phyloP scores from a whole-genome alignment of 192 early-diverging fungal species.

The Coemansia sp. region DNA sequence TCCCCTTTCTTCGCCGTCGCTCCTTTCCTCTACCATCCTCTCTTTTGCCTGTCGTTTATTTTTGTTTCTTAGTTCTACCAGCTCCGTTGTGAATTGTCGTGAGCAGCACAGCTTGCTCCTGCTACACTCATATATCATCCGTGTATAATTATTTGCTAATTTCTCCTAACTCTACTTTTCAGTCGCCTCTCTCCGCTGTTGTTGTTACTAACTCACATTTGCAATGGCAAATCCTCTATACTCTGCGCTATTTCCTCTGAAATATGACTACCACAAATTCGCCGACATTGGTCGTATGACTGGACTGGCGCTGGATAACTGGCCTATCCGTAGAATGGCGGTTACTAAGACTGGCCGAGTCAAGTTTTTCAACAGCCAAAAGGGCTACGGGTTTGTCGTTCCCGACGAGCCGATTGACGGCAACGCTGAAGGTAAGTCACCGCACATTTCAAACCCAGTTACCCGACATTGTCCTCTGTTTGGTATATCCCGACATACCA shows the following conservation, averaged over 20 bases:
- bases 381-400: constrained; percentile 91
- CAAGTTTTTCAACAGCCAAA: constrained; percentile 88
- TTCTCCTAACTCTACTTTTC: background rate
- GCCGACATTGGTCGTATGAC: background rate
- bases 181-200: background rate
- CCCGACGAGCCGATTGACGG: constrained; percentile 65
- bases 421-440: constrained; percentile 74
- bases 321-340: constrained; percentile 29
- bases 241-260: background rate
- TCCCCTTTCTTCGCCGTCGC: background rate
- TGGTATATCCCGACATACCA: constrained; percentile 3
- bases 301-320: constrained; percentile 1
- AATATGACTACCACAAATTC: background rate
- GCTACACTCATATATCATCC: too few relatives aligned
- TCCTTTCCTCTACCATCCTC: constrained; percentile 3
- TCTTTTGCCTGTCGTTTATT: background rate
- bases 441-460: background rate
- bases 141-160: too few relatives aligned
- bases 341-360: constrained; percentile 51
- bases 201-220: background rate
- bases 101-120: too few relatives aligned
- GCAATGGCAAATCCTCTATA: background rate
- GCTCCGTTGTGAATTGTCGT: too few relatives aligned
- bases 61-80: too few relatives aligned
- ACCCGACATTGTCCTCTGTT: background rate